Evolutionary conservation across 192 early-diverging fungal genomes (phyloP), one percentile per base, ranked within the genome.

Genomic region (Entomortierella parvispora): DNA sequence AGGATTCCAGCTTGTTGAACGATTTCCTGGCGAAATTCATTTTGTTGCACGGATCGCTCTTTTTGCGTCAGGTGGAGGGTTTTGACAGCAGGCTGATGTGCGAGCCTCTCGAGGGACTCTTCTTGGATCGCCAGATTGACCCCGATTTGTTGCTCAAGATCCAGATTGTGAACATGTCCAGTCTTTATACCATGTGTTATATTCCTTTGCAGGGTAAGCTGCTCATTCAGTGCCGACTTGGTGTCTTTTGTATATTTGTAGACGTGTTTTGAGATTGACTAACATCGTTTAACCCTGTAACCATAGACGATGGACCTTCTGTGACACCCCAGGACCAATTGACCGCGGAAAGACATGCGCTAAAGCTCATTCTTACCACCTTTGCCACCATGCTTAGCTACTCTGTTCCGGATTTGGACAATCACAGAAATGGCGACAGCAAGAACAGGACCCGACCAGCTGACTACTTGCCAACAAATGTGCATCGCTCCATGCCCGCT

Each of bases 91-190:
- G 55, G 7, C 4, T 66, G 17, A 65, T 79, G 64, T 52, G 54
- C 33, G 45, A 29, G 34, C 45, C 46, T 6, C 46, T 79, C 14
- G 65, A 77, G 43, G 40, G 46, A 15, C 15, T 77, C 31, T 68
- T 77, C 28, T 45, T 68, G 47, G 74, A 68, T 15, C 65, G 74
- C 7, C 61, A 64, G 60, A 58, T 77, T 20, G 74, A 77, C 20
- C 65, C 59, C 0, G 65, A 77, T 11, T 32, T 77, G 54, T 51
- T 77, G 61, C 74, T 77, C 53, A 77, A 68, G 46, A 77, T 77
- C 32, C 74, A 68, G 43, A 77, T 77, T n/a, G 56, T 77, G 60
- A 77, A 77, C 20, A 77, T 77, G 74, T 68, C 74, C 4, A 77
- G 74, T 18, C 61, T 77, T 22, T 77, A 77, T 47, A 77, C 74